Conservation (phyloP, 345 rosid genomes). For the Eucalyptus sideroxylon region DNA sequence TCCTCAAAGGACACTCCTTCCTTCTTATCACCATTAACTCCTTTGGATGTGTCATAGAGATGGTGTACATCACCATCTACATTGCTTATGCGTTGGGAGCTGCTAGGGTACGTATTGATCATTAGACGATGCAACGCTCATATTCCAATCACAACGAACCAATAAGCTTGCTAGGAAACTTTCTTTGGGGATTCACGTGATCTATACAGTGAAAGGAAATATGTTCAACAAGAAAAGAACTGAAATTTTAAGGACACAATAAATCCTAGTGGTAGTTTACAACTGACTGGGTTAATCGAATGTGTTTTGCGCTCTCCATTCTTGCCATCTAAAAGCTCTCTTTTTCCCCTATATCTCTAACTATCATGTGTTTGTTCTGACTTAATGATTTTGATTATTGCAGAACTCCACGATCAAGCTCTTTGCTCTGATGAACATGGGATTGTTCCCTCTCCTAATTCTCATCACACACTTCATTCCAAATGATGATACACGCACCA, state of each 20-base stretch:
- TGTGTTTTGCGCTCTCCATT: neutral
- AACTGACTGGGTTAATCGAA: neutral
- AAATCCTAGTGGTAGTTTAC: neutral
- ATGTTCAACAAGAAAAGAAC: neutral
- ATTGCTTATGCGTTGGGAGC: conserved; percentile 42
- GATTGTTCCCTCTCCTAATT: conserved; percentile 30
- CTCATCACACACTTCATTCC: conserved; percentile 23
- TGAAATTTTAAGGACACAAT: neutral
- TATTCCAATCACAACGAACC: neutral
- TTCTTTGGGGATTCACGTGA: neutral
- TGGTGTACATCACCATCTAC: conserved; percentile 52
- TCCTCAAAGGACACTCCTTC: conserved; percentile 36
- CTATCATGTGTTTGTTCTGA: neutral
- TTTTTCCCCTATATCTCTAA: neutral
- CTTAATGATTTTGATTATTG: neutral
- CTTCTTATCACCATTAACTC: conserved; percentile 83
- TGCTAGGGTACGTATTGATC: conserved; percentile 20
- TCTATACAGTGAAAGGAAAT: neutral
- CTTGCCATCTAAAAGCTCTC: neutral
- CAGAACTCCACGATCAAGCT: conserved; percentile 53
- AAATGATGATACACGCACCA: neutral
- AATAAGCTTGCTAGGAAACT: neutral
- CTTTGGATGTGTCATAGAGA: conserved; percentile 67
- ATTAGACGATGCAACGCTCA: neutral
- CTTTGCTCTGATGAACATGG: conserved; percentile 43